phyloP scores from a whole-genome alignment of 257 asterid genomes.

The Schizonepeta tenuifolia region DNA sequence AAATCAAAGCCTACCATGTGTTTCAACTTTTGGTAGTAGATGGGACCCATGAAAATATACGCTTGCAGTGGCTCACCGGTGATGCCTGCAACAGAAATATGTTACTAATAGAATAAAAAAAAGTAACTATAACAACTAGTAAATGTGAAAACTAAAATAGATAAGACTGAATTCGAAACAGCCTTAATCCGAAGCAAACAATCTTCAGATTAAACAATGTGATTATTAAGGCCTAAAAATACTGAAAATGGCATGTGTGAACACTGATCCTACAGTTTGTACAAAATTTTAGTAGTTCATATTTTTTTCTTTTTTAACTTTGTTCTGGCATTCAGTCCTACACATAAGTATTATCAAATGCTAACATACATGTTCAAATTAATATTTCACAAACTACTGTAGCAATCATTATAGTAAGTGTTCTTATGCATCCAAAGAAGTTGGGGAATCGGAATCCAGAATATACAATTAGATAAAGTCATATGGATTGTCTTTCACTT shows the following conservation, averaged over 20 bases:
- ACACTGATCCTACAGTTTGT: background rate
- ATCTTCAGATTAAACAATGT: conserved; percentile 2
- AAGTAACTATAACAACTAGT: background rate
- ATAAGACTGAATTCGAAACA: background rate
- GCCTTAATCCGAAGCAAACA: background rate
- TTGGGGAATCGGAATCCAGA: background rate
- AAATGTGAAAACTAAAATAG: background rate
- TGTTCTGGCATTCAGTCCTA: background rate
- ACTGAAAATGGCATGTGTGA: background rate
- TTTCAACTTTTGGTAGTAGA: conserved; percentile 95
- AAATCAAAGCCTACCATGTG: conserved; percentile 72
- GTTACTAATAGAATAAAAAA: background rate
- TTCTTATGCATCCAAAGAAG: conserved; percentile 13
- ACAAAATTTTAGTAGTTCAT: background rate
- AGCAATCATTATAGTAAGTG: conserved; percentile 1
- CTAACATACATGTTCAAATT: conserved; percentile 1
- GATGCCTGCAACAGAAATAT: conserved; percentile 59
- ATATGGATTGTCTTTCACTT: background rate
- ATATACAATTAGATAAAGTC: background rate
- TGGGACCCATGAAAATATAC: conserved; percentile 98
- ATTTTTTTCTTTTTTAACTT: background rate
- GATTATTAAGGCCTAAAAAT: background rate
- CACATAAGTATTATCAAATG: background rate
- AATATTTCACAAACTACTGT: background rate
- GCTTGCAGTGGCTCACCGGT: conserved; percentile 95